Conservation (phyloP, 257 asterid species). For the Nicotiana paniculata region DNA sequence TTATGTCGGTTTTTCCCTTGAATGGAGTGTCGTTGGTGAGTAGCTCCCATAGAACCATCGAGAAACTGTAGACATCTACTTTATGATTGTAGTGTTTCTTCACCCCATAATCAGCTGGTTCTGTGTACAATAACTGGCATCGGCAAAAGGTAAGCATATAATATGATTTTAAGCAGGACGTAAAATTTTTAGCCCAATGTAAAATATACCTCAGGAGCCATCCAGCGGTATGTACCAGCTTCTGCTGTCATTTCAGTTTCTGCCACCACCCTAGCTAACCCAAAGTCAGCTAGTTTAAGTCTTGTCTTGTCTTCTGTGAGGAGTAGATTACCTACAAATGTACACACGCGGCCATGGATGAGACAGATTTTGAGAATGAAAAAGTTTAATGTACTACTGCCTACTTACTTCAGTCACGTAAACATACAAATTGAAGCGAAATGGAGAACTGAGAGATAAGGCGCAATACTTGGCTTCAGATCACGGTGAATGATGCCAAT, state of each 20-base stretch:
- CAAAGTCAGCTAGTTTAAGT: conserved; percentile 54
- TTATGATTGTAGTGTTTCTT: conserved; percentile 51
- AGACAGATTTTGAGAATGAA: background rate
- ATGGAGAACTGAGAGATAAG: background rate
- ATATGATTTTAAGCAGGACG: background rate
- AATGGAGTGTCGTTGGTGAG: conserved; percentile 49
- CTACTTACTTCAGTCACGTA: background rate
- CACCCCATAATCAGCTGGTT: conserved; percentile 21
- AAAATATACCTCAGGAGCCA: conserved; percentile 63
- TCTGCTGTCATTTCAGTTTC: conserved; percentile 46
- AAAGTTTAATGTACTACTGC: background rate
- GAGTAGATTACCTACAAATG: conserved; percentile 42
- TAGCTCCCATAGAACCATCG: conserved; percentile 59
- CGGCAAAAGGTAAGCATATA: background rate
- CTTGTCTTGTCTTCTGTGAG: conserved; percentile 41
- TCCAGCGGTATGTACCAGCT: conserved; percentile 65
- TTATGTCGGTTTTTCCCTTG: conserved; percentile 28
- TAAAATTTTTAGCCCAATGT: background rate
- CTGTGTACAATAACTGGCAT: conserved; percentile 38
- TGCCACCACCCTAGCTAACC: conserved; percentile 46
- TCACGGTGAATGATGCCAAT: conserved; percentile 55
- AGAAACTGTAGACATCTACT: conserved; percentile 60
- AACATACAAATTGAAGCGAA: background rate
- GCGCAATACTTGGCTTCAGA: conserved; percentile 45
- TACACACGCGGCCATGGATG: background rate